Evolutionary conservation across 2,329 filamentous ascomycete genomes (phyloP).

Genomic region (Phialemonium atrogriseum): DNA sequence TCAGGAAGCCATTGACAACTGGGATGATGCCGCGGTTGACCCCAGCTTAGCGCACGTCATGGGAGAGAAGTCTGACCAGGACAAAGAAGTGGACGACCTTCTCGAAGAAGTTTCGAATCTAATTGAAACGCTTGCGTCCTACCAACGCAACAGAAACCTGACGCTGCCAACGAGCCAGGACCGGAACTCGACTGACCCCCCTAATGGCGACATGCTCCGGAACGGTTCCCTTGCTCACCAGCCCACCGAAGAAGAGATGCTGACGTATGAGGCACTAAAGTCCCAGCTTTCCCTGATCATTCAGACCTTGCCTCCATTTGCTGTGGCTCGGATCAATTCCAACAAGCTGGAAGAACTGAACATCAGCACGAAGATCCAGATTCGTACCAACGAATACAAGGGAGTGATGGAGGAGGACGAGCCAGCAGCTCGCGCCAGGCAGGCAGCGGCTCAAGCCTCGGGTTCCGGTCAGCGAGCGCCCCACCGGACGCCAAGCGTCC

Average conservation of each 20-base stretch:
- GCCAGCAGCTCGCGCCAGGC: slow-evolving; percentile 40
- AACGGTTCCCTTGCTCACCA: slow-evolving; percentile 60
- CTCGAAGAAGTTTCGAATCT: slow-evolving; percentile 67
- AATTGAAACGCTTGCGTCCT: slow-evolving; percentile 67
- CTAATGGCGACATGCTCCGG: slow-evolving; percentile 58
- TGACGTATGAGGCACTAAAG: slow-evolving; percentile 65
- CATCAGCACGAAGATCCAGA: slow-evolving; percentile 69
- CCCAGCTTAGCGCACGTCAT: slow-evolving; percentile 47
- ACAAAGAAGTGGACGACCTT: slow-evolving; percentile 59
- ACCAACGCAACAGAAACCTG: slow-evolving; percentile 71
- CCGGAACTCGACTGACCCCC: slow-evolving; percentile 51
- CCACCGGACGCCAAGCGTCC: slow-evolving; percentile 23
- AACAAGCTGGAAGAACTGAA: slow-evolving; percentile 77
- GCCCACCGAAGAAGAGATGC: slow-evolving; percentile 47
- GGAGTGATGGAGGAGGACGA: slow-evolving; percentile 83
- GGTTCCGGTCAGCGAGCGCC: slow-evolving; percentile 20
- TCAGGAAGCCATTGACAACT: slow-evolving; percentile 47
- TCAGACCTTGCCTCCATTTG: slow-evolving; percentile 70
- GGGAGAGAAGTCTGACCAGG: slow-evolving; percentile 41
- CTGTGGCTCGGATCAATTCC: slow-evolving; percentile 77
- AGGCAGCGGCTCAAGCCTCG: slow-evolving; percentile 20
- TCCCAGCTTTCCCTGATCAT: slow-evolving; percentile 68
- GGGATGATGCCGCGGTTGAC: slow-evolving; percentile 50
- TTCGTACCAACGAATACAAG: slow-evolving; percentile 64
- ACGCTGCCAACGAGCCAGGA: slow-evolving; percentile 57